Percentiles rank a stretch among this genome's conserved stretches.
phyloP scores from a whole-genome alignment of 1,284 basidiomycete genomes.

The Puccinia horiana region DNA sequence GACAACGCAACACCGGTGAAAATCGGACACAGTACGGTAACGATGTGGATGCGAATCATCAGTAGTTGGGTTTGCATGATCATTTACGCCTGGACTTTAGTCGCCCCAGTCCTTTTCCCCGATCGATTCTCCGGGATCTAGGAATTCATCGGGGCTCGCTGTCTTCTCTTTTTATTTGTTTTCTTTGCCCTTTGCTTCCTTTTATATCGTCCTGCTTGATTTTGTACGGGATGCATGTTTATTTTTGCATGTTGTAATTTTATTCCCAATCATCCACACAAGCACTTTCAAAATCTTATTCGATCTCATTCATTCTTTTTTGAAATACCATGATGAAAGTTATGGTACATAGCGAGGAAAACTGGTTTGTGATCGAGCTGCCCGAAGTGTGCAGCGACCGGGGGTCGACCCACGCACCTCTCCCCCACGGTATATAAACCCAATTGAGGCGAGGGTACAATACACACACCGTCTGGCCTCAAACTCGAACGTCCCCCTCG shows the following conservation, averaged over 20 bases:
- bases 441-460: too few relatives aligned
- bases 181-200: background rate
- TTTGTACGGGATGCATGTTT: background rate
- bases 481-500: slow-evolving; percentile 49
- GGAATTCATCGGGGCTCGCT: background rate
- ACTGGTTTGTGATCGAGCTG: background rate
- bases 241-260: background rate
- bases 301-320: background rate
- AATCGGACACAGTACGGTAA: slow-evolving; percentile 89
- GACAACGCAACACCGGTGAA: slow-evolving; percentile 70
- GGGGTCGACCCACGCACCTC: background rate
- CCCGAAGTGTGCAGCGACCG: background rate
- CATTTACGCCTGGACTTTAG: slow-evolving; percentile 76
- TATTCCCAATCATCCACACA: background rate
- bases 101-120: slow-evolving; percentile 44
- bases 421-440: background rate
- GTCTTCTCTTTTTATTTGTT: background rate
- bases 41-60: slow-evolving; percentile 99
- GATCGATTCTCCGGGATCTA: slow-evolving; percentile 47
- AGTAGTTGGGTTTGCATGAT: slow-evolving; percentile 91
- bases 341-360: background rate
- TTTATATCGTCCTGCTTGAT: background rate
- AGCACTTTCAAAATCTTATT: background rate
- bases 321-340: background rate
- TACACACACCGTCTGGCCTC: slow-evolving; percentile 42